Evolutionary conservation across 441 rosid genomes (phyloP), one percentile per base, ranked within the genome.

Genomic region (Pelargonium cotyledonis): DNA sequence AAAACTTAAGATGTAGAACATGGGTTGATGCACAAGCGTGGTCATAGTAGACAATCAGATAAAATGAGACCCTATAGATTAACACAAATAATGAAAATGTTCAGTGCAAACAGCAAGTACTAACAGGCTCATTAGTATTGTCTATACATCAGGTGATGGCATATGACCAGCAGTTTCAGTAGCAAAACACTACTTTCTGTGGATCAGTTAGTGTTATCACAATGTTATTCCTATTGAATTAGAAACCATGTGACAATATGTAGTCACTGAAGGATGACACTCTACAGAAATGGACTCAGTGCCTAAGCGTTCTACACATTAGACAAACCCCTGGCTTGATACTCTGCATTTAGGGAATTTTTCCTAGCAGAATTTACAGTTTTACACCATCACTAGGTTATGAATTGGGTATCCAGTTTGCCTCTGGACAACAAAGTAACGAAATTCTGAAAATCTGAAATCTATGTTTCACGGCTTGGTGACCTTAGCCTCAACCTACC

Each of bases 401-500:
- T 68, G 8, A 62, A 64, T 26, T 51, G 38, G 38, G 6, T 49
- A 72, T 55, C 44, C 67, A 64, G 31, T 60, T 66, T 72, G 29
- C 31, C 21, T 66, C 35, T 31, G 38, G 57, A 68, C 40, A 72
- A 63, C 51, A 63, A 61, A 35, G 55, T 67, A 14, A 55, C 67
- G 66, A 5, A 65, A 69, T 23, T 15, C 71, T 74, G 79, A 70
- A 68, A 79, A 71, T 66, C 12, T 72, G 73, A 76, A 71, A 70
- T 58, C 70, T 80, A 82, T 67, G 73, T 68, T 70, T 72, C 72
- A 40, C 40, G 58, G 71, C 81, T 75, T 69, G 69, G 67, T 69
- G 81, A 76, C 76, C 87, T 85, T 86, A 86, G 80, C 83, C 78
- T 83, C 80, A 77, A 73, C 71, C 84, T 78, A 70, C 88, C 85